Evolutionary conservation across 371 early-diverging fungal genomes (phyloP).

Genomic region (Mortierella sp.): DNA sequence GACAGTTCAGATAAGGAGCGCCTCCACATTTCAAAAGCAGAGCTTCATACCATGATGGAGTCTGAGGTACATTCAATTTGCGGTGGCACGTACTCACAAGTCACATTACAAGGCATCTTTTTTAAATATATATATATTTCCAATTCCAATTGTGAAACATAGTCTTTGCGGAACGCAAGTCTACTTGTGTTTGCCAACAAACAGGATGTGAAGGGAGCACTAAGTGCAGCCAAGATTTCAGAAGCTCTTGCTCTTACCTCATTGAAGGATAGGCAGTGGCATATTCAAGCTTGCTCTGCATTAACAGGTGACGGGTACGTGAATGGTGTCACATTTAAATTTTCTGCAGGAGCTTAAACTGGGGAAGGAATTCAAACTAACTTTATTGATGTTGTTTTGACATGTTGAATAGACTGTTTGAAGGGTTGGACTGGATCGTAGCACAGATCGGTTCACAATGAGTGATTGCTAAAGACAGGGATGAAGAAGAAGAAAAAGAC

Average conservation of each 20-base stretch:
- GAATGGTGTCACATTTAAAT: not conserved
- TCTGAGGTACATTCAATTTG: conserved; percentile 60
- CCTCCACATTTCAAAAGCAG: conserved; percentile 72
- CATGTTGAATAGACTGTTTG: conserved; percentile 63
- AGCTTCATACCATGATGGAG: conserved; percentile 82
- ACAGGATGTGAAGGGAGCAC: conserved; percentile 77
- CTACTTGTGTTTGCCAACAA: conserved; percentile 82
- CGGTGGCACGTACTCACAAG: conserved; percentile 17
- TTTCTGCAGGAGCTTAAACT: not conserved
- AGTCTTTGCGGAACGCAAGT: conserved; percentile 73
- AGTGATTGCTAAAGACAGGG: not conserved
- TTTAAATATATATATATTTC: not conserved
- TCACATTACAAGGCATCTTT: not conserved
- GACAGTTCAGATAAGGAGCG: conserved; percentile 80
- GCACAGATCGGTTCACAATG: conserved; percentile 59
- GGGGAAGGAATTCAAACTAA: not conserved
- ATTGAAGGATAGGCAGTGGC: conserved; percentile 81
- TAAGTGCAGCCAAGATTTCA: conserved; percentile 77
- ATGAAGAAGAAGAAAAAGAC: too few species aligned
- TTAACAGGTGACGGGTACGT: conserved; percentile 79
- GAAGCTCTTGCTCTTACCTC: conserved; percentile 73
- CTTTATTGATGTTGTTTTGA: not conserved
- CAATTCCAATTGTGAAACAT: not conserved
- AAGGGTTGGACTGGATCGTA: conserved; percentile 83
- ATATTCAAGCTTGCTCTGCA: conserved; percentile 84